A percentile compares a stretch with the other conserved stretches of the same genome.
These are phyloP conservation scores for Cinnamomum chago DNA, from an alignment of 164 flowering plant genomes.

Conservation along the genomic window DNA sequence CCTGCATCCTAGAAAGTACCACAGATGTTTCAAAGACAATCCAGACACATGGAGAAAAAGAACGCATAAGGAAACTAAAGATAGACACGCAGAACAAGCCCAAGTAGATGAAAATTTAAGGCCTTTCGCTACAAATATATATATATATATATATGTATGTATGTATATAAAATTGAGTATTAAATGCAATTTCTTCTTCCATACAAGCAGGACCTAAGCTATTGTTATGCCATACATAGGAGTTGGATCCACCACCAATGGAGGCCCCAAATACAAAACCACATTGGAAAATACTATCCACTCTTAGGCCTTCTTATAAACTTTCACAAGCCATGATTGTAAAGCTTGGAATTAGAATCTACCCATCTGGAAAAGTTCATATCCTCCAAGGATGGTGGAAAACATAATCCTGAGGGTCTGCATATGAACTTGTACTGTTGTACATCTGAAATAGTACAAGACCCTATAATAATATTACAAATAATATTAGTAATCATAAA, in stretches of 20 bases:
- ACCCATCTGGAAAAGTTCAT: background rate
- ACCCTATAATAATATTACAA: too few species aligned
- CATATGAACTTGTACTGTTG: too few species aligned
- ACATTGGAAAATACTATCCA: background rate
- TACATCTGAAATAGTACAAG: background rate
- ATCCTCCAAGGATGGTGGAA: too few species aligned
- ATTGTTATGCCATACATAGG: background rate
- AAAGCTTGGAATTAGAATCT: background rate
- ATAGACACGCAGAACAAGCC: too few species aligned
- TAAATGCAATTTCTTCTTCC: background rate
- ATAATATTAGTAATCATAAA: too few species aligned
- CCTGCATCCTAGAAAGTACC: conserved; percentile 51
- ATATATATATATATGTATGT: too few species aligned
- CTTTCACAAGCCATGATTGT: background rate
- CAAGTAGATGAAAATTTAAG: background rate
- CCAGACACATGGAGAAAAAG: background rate
- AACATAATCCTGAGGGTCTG: too few species aligned
- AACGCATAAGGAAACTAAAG: background rate
- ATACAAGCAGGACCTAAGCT: background rate
- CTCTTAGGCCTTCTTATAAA: background rate
- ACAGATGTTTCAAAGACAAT: conserved; percentile 5
- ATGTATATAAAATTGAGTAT: too few species aligned
- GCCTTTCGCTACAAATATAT: too few species aligned
- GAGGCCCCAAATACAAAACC: background rate
- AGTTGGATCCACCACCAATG: background rate